Conservation (phyloP, 768 basidiomycete species). For the Agaricus blazei region DNA sequence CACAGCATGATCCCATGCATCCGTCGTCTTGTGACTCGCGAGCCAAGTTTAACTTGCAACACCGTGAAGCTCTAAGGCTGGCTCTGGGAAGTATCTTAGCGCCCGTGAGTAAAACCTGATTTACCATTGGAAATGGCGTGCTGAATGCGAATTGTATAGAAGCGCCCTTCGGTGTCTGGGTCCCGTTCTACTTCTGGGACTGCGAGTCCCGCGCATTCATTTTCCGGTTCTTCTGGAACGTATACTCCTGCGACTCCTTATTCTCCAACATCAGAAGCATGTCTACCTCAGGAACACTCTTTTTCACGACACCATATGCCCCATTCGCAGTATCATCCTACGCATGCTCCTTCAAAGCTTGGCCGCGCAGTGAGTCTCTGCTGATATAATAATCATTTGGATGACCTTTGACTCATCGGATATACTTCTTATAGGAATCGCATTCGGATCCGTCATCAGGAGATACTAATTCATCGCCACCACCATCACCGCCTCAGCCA, state of each 20-base stretch:
- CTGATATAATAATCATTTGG: background rate
- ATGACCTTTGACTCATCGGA: background rate
- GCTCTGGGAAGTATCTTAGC: slow-evolving; percentile 57
- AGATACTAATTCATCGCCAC: background rate
- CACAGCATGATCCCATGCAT: slow-evolving; percentile 22
- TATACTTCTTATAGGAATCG: slow-evolving; percentile 1
- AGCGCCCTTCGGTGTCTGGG: slow-evolving; percentile 40
- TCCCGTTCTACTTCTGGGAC: slow-evolving; percentile 48
- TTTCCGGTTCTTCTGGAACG: slow-evolving; percentile 24
- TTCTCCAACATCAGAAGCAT: slow-evolving; percentile 18
- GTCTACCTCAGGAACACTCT: slow-evolving; percentile 22
- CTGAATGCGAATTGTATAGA: slow-evolving; percentile 26
- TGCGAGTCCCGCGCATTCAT: slow-evolving; percentile 38
- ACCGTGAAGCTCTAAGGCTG: slow-evolving; percentile 47
- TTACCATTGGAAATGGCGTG: slow-evolving; percentile 9
- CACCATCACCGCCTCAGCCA: background rate
- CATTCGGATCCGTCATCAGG: slow-evolving; percentile 10
- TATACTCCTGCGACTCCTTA: slow-evolving; percentile 26
- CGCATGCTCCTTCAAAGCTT: slow-evolving; percentile 31
- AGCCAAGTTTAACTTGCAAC: slow-evolving; percentile 23
- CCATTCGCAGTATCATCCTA: slow-evolving; percentile 20
- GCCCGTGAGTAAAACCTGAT: slow-evolving; percentile 38
- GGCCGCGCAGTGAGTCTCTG: slow-evolving; percentile 27
- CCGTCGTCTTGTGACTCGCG: slow-evolving; percentile 13
- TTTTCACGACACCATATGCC: slow-evolving; percentile 18